These are phyloP conservation scores for Aegilops tauschii DNA, from an alignment of 176 grass and related monocot genomes.

Conservation along the genomic window DNA sequence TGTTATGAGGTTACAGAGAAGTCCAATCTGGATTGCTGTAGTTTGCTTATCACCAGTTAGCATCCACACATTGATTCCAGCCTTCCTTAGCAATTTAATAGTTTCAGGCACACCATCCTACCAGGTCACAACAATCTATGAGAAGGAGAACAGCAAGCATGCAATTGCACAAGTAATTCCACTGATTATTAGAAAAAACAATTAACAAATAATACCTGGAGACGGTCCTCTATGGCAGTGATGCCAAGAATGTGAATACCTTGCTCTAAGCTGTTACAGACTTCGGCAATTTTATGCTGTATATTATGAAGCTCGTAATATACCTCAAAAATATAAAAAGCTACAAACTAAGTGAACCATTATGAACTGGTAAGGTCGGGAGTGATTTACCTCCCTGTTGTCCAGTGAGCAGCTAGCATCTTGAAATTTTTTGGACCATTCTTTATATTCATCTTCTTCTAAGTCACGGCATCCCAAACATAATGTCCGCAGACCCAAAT, in stretches of 20 bases:
- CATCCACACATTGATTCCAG: constrained; percentile 99
- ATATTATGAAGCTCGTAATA: constrained; percentile 17
- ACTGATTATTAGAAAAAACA: constrained; percentile 7
- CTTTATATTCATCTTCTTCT: constrained; percentile 70
- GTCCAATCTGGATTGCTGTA: constrained; percentile 92
- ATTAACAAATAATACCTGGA: constrained; percentile 62
- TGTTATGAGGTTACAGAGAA: constrained; percentile 80
- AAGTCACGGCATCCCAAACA: constrained; percentile 83
- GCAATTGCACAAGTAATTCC: background rate
- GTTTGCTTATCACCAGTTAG: constrained; percentile 91
- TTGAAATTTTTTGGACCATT: constrained; percentile 80
- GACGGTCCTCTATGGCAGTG: constrained; percentile 88
- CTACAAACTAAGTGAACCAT: background rate
- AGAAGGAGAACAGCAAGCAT: constrained; percentile 1
- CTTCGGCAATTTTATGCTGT: constrained; percentile 69
- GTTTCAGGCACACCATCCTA: constrained; percentile 97
- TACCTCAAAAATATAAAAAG: constrained; percentile 1
- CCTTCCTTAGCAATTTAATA: constrained; percentile 75
- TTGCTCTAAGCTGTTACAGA: constrained; percentile 69
- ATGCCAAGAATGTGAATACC: constrained; percentile 89
- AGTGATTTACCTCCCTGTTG: constrained; percentile 63
- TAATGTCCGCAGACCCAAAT: constrained; percentile 78
- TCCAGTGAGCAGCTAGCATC: constrained; percentile 76
- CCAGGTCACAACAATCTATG: constrained; percentile 30
- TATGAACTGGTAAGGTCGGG: background rate